These are phyloP conservation scores for Vitis amurensis DNA, from an alignment of 164 flowering plant species.

Conservation along the genomic window DNA sequence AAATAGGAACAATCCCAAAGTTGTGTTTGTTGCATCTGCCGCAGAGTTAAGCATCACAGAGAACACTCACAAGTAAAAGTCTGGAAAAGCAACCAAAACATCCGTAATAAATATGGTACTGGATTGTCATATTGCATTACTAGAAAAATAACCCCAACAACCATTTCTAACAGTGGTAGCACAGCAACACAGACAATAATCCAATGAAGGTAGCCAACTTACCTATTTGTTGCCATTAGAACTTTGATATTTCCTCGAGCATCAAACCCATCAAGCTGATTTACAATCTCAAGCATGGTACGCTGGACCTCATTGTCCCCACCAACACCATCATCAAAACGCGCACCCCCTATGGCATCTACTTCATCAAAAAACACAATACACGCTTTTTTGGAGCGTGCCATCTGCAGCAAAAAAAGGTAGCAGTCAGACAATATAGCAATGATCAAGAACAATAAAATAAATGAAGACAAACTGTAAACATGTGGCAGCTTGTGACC, in stretches of 20 bases:
- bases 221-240: conserved; percentile 98
- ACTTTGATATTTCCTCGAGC: conserved; percentile 97
- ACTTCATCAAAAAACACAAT: conserved; percentile 98
- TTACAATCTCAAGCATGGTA: conserved; percentile 98
- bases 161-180: not conserved
- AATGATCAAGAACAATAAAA: too few relatives aligned
- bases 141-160: not conserved
- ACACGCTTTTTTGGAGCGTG: conserved; percentile 97
- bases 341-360: conserved; percentile 98
- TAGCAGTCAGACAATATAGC: not conserved
- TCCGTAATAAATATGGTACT: too few relatives aligned
- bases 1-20: too few relatives aligned
- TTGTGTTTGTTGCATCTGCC: too few relatives aligned
- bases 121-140: not conserved
- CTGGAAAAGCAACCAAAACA: too few relatives aligned
- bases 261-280: conserved; percentile 98
- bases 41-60: too few relatives aligned
- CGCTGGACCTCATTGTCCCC: conserved; percentile 98
- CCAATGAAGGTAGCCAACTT: not conserved
- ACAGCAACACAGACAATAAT: not conserved
- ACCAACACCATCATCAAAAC: conserved; percentile 96
- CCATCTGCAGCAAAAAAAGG: conserved; percentile 60
- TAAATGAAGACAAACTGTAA: not conserved
- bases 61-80: too few relatives aligned
- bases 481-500: conserved; percentile 35